Evolutionary conservation across 768 basidiomycete species (phyloP), one percentile per base, ranked within the genome.

Genomic region (Termitomyces eurrhizus): DNA sequence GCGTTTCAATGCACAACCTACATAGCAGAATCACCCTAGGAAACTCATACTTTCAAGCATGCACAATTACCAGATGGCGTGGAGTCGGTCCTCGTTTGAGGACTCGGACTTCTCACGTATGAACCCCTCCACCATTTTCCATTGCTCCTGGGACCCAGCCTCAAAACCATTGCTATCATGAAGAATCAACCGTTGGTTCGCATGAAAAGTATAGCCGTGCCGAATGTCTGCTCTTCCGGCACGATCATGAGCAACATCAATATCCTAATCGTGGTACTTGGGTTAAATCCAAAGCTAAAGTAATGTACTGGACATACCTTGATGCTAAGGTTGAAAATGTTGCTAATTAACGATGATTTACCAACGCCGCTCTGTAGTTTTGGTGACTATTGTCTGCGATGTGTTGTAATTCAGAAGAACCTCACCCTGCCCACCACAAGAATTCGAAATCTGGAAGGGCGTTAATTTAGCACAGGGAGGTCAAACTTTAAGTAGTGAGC

Each of bases 151-250:
- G 14, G 68, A 66, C n/a, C 72, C 73, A 18, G 70, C 54, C 42
- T 73, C 73, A 57, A 71, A 74, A 13, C 73, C 73, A 57, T 62
- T 50, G 41, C 67, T 69, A 50, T 74, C 73, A 56, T 74, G 73
- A 11, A 74, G 58, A 18, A 74, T 62, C 49, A 74, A 69, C 16
- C 62, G 67, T 8, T 61, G 51, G 41, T 74, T 73, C 12, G 61
- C 41, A 4, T 46, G 32, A 3, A 67, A 70, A 6, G 52, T 65
- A 49, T 71, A 62, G 51, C 64, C 71, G 14, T 42, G 49, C 4
- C 64, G 33, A 24, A 74, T 72, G 39, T 74, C 64, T 12, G 69
- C 65, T 2, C 49, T 32, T 52, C 70, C 72, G 48, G 67, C 52
- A 39, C 52, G 57, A 58, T 59, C 35, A 61, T 72, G 63, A 7